Percentiles rank a stretch among this genome's conserved stretches.
Conservation (phyloP, 208 protist genomes). For the Vickermania ingenoplastis region DNA sequence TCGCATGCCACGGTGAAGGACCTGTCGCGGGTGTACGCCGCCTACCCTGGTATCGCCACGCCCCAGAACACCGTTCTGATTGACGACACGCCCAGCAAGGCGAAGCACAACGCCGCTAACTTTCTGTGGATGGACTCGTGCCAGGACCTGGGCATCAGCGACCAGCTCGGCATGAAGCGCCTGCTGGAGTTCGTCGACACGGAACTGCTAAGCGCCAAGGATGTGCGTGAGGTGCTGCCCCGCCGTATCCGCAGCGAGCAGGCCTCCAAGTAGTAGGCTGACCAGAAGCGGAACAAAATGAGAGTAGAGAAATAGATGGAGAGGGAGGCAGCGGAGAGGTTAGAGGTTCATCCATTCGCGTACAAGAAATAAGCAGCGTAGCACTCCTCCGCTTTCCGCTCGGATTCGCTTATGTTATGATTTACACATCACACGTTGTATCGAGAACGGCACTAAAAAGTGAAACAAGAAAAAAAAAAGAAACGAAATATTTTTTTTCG, state of each 20-base stretch:
- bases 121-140: constrained; percentile 79
- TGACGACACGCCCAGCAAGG: constrained; percentile 85
- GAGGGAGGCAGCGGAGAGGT: too few species aligned
- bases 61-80: constrained; percentile 73
- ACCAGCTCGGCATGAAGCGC: constrained; percentile 31
- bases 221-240: constrained; percentile 73
- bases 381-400: too few species aligned
- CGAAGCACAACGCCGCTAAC: constrained; percentile 61
- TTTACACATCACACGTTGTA: too few species aligned
- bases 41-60: constrained; percentile 50
- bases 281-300: too few species aligned
- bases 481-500: too few species aligned
- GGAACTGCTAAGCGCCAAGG: constrained; percentile 41
- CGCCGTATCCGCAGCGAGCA: constrained; percentile 34
- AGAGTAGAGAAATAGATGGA: too few species aligned
- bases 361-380: too few species aligned
- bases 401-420: too few species aligned
- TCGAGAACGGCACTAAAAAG: too few species aligned
- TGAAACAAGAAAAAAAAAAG: too few species aligned
- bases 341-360: too few species aligned
- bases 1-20: constrained; percentile 81
- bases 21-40: constrained; percentile 37
- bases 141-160: constrained; percentile 31
- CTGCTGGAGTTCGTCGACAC: constrained; percentile 60
- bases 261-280: too few species aligned